phyloP scores from a whole-genome alignment of 129 eudicot genomes.

The Deinandra increscens region DNA sequence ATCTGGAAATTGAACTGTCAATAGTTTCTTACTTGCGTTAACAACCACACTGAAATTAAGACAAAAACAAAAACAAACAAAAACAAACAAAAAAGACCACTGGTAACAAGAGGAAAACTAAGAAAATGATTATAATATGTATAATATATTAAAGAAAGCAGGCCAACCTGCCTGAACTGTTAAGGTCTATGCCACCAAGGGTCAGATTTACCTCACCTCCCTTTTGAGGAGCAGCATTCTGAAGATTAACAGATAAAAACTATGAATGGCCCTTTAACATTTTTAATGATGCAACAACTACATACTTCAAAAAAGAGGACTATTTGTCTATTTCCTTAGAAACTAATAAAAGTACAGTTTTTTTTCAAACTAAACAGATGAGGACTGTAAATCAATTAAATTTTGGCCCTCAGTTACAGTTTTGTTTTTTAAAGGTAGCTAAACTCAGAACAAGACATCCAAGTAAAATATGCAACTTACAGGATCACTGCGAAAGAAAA shows the following conservation, averaged over 20 bases:
- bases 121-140: not conserved
- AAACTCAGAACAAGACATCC: conserved; percentile 11
- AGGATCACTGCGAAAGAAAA: conserved; percentile 92
- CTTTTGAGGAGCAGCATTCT: conserved; percentile 76
- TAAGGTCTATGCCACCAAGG: conserved; percentile 97
- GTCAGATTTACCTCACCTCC: conserved; percentile 84
- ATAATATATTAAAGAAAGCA: conserved; percentile 18
- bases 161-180: conserved; percentile 99
- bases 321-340: conserved; percentile 20
- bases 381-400: not conserved
- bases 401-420: not conserved
- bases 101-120: conserved; percentile 14
- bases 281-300: conserved; percentile 8
- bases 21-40: conserved; percentile 81
- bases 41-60: conserved; percentile 66
- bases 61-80: not conserved
- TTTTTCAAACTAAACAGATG: not conserved
- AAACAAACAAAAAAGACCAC: too few species aligned
- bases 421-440: not conserved
- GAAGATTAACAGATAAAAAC: conserved; percentile 28
- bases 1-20: conserved; percentile 86
- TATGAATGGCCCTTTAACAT: conserved; percentile 18
- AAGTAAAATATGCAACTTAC: conserved; percentile 45
- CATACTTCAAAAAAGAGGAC: conserved; percentile 14
- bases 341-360: not conserved